Evolutionary conservation across 306 rosid species (phyloP).

Genomic region (Hippophae gyantsensis): DNA sequence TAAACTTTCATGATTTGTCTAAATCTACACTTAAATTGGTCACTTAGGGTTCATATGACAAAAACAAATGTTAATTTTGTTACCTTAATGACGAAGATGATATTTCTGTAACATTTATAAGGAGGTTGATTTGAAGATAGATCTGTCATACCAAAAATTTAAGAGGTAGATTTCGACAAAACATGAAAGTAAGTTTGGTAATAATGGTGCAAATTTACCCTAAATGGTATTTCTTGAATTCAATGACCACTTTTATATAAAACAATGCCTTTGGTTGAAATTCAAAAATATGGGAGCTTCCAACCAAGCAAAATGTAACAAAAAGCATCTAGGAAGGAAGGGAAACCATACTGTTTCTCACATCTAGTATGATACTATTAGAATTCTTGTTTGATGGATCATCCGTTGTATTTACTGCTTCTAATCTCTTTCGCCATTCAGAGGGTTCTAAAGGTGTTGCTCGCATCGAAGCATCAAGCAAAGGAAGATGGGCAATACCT

Average conservation of each 20-base stretch:
- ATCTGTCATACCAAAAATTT: no score
- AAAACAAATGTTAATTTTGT: no score
- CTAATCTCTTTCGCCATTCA: slow-evolving; percentile 65
- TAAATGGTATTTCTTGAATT: no score
- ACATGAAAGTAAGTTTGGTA: no score
- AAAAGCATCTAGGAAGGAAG: slow-evolving; percentile 7
- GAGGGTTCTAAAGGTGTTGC: slow-evolving; percentile 70
- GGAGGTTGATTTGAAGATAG: no score
- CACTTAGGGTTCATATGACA: no score
- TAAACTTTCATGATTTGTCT: no score
- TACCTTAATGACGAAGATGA: no score
- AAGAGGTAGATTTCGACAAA: no score
- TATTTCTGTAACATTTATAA: no score
- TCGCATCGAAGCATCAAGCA: slow-evolving; percentile 71
- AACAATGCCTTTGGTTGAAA: neutral
- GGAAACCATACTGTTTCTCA: slow-evolving; percentile 72
- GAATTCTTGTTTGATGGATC: slow-evolving; percentile 27
- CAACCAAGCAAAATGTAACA: slow-evolving; percentile 12
- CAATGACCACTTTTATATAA: neutral
- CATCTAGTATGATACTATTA: slow-evolving; percentile 52
- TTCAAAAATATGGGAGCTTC: neutral
- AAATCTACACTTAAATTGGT: no score
- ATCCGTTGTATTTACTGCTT: slow-evolving; percentile 27
- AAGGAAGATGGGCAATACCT: slow-evolving; percentile 65
- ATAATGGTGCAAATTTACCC: no score